Evolutionary conservation across 805 yeast species (phyloP).

Genomic region (Nakazawaea anatomiae): DNA sequence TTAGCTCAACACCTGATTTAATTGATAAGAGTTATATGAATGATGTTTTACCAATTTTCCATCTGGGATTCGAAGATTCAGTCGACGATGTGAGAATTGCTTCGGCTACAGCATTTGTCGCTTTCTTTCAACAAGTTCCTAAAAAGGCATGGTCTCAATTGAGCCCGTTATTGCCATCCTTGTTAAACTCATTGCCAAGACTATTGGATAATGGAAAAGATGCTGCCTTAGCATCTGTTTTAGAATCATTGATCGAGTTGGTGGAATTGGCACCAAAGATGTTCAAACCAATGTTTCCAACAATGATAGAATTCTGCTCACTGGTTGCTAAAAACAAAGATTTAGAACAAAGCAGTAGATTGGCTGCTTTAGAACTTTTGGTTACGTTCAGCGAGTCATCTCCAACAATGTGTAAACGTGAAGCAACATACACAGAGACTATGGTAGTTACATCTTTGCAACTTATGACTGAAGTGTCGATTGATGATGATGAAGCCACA

Average conservation of each 20-base stretch:
- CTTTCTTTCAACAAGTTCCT: slow-evolving; percentile 79
- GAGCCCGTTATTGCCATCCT: slow-evolving; percentile 73
- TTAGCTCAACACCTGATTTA: slow-evolving; percentile 77
- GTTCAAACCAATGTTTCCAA: slow-evolving; percentile 85
- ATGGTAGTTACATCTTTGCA: slow-evolving; percentile 70
- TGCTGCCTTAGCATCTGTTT: slow-evolving; percentile 75
- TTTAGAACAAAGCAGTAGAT: slow-evolving; percentile 71
- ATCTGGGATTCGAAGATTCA: slow-evolving; percentile 72
- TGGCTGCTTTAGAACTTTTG: slow-evolving; percentile 82
- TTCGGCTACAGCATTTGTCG: slow-evolving; percentile 87
- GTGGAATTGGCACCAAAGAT: slow-evolving; percentile 92
- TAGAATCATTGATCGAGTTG: slow-evolving; percentile 83
- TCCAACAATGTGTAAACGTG: slow-evolving; percentile 89
- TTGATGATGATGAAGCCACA: slow-evolving; percentile 82
- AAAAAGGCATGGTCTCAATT: slow-evolving; percentile 72
- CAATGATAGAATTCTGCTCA: slow-evolving; percentile 82
- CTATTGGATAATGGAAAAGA: slow-evolving; percentile 76
- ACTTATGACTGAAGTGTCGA: slow-evolving; percentile 89
- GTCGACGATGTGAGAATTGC: slow-evolving; percentile 84
- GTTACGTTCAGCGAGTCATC: slow-evolving; percentile 91
- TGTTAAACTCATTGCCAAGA: slow-evolving; percentile 83
- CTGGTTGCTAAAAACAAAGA: slow-evolving; percentile 77
- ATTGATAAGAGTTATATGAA: slow-evolving; percentile 53
- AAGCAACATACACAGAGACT: slow-evolving; percentile 62
- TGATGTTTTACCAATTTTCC: slow-evolving; percentile 63